phyloP scores from a whole-genome alignment of 352 stramenopile genomes.

The Pythium plurisporium region DNA sequence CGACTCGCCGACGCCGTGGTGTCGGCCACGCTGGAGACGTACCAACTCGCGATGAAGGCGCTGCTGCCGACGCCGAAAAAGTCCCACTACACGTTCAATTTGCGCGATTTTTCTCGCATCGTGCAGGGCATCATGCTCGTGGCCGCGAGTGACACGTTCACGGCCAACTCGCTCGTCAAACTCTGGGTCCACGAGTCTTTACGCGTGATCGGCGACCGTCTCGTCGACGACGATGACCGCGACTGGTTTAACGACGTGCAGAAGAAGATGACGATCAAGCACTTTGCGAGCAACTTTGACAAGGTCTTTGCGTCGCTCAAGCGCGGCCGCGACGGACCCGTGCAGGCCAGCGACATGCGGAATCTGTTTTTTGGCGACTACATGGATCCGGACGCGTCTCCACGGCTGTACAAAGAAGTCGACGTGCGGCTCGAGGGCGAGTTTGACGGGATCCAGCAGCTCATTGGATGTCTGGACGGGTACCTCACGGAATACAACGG shows the following conservation, averaged over 20 bases:
- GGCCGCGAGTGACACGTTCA: conserved; percentile 69
- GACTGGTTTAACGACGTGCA: conserved; percentile 84
- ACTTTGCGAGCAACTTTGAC: conserved; percentile 87
- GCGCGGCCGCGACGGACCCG: conserved; percentile 57
- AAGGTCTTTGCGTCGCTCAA: conserved; percentile 84
- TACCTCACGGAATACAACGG: conserved; percentile 92
- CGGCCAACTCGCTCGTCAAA: conserved; percentile 68
- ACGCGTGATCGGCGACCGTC: conserved; percentile 90
- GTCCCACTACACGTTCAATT: conserved; percentile 94
- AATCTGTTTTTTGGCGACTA: conserved; percentile 95
- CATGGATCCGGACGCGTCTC: conserved; percentile 67
- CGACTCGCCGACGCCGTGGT: conserved; percentile 83
- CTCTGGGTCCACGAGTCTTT: conserved; percentile 92
- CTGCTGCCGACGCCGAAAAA: conserved; percentile 90
- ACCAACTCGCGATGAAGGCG: conserved; percentile 84
- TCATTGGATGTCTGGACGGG: conserved; percentile 85
- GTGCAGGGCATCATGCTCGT: conserved; percentile 93
- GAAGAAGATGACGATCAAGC: conserved; percentile 84
- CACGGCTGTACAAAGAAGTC: conserved; percentile 77
- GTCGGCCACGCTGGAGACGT: conserved; percentile 82
- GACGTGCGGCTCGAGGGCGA: conserved; percentile 61
- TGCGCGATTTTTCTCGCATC: conserved; percentile 91
- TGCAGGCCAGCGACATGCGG: conserved; percentile 79
- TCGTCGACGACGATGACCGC: conserved; percentile 85
- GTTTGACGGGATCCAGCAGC: conserved; percentile 70